Percentiles rank a stretch among this genome's conserved stretches.
phyloP scores from a whole-genome alignment of 352 stramenopile genomes.

The Pythium plurisporium region DNA sequence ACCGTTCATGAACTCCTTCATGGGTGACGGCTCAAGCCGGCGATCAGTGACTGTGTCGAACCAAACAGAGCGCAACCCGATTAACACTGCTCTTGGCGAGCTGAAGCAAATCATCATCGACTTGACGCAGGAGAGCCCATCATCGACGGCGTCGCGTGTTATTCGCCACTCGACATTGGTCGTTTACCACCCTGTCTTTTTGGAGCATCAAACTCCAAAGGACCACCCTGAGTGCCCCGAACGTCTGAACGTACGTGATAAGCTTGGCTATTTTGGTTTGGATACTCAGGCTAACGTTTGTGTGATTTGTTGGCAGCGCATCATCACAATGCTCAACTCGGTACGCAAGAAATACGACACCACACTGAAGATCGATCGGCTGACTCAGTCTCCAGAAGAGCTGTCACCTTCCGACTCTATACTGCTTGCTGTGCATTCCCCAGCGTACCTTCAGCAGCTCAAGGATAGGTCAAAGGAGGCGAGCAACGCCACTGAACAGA shows the following conservation, averaged over 20 bases:
- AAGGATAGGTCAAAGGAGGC: slow-evolving; percentile 63
- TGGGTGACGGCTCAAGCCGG: slow-evolving; percentile 3
- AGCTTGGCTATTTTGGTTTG: too few relatives aligned
- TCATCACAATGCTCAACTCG: slow-evolving; percentile 60
- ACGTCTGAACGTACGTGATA: slow-evolving; percentile 74
- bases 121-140: slow-evolving; percentile 56
- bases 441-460: slow-evolving; percentile 72
- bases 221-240: slow-evolving; percentile 80
- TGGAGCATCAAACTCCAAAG: slow-evolving; percentile 81
- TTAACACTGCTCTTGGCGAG: slow-evolving; percentile 56
- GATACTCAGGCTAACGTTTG: background rate
- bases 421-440: slow-evolving; percentile 77
- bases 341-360: slow-evolving; percentile 64
- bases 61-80: slow-evolving; percentile 9
- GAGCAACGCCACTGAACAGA: slow-evolving; percentile 1
- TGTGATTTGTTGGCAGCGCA: slow-evolving; percentile 33
- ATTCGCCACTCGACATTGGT: slow-evolving; percentile 49
- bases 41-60: background rate
- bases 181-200: slow-evolving; percentile 78
- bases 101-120: slow-evolving; percentile 78
- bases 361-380: slow-evolving; percentile 61
- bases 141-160: slow-evolving; percentile 10
- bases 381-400: slow-evolving; percentile 64
- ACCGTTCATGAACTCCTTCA: slow-evolving; percentile 20
- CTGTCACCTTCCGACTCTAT: slow-evolving; percentile 71